Base-by-base conservation (phyloP, 129 eudicot species). In the Sambucus nigra region DNA sequence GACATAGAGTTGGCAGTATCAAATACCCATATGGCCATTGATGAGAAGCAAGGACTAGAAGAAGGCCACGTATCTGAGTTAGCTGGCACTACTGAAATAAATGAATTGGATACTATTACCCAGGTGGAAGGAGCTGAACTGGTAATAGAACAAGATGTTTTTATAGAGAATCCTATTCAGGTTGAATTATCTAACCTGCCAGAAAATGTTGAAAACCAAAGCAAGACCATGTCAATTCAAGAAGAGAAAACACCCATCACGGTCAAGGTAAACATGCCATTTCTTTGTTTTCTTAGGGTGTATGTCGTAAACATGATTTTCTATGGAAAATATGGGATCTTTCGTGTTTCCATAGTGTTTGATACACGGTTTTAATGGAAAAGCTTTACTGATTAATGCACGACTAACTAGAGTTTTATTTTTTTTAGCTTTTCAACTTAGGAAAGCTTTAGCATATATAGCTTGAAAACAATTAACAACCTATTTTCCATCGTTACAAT, bases 191-290 rank as follows among this genome's bases (percentile, higher is more conserved):
- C 39, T 2, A 59, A 19, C 59, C 49, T 57, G 35, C 15, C 29
- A 22, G 59, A 10, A 39, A 63, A 54, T 51, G 61, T 33, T 65
- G 57, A 27, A 15, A 49, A 69, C 13, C 33, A 42, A 40, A 26
- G 32, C 33, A 69, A 25, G 42, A 29, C 47, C 28, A 28, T 39
- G 50, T 5, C 45, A 15, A 46, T 56, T 20, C 53, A 57, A 55
- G 68, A 64, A 44, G 49, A 49, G 72, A 72, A 66, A 60, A 26
- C 16, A 22, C 59, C 55, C 32, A 42, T 42, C 16, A 16, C 5
- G 19, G 29, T 52, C 33, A 67, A 77, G 86, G 89, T 85, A 45
- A 12, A 51, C 27, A 46, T 32, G 45, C 15, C 22, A 49, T 47
- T 8, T 63, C 21, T 45, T 14, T 1, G 28, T 25, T 28, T 55